phyloP scores from a whole-genome alignment of 352 stramenopile species.

The Phytopythium cucurbitacearum region DNA sequence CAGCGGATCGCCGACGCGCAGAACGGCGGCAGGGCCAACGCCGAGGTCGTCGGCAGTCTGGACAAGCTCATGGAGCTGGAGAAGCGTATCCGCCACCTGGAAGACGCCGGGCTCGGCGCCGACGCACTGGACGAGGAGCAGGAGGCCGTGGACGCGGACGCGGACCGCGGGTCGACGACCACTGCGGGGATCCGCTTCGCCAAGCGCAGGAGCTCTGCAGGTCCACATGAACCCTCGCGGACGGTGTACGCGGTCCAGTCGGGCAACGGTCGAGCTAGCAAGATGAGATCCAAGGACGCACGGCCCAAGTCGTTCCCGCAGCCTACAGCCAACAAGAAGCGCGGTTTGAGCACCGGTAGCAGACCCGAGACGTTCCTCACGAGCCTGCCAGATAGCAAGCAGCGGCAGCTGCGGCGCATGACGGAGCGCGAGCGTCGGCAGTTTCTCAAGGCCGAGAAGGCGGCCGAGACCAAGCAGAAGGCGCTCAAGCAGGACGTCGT shows the following conservation, averaged over 20 bases:
- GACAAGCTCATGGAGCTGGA: conserved; percentile 89
- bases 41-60: conserved; percentile 68
- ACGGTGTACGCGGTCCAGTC: conserved; percentile 58
- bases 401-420: conserved; percentile 59
- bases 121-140: conserved; percentile 26
- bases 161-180: conserved; percentile 13
- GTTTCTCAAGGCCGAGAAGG: conserved; percentile 60
- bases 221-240: conserved; percentile 36
- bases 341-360: conserved; percentile 11
- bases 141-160: conserved; percentile 16
- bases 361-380: conserved; percentile 53
- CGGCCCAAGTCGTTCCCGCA: not conserved
- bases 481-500: conserved; percentile 61
- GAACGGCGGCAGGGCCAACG: conserved; percentile 14
- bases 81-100: conserved; percentile 80
- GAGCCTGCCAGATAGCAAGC: conserved; percentile 53
- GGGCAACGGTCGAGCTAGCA: conserved; percentile 9
- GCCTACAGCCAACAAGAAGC: conserved; percentile 17
- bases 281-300: conserved; percentile 28
- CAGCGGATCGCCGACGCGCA: conserved; percentile 21
- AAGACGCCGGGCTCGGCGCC: conserved; percentile 54
- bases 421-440: conserved; percentile 52
- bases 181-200: conserved; percentile 37
- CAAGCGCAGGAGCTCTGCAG: conserved; percentile 36
- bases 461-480: conserved; percentile 22